phyloP scores from a whole-genome alignment of 805 yeast genomes.

The Wickerhamiella qilinensis region DNA sequence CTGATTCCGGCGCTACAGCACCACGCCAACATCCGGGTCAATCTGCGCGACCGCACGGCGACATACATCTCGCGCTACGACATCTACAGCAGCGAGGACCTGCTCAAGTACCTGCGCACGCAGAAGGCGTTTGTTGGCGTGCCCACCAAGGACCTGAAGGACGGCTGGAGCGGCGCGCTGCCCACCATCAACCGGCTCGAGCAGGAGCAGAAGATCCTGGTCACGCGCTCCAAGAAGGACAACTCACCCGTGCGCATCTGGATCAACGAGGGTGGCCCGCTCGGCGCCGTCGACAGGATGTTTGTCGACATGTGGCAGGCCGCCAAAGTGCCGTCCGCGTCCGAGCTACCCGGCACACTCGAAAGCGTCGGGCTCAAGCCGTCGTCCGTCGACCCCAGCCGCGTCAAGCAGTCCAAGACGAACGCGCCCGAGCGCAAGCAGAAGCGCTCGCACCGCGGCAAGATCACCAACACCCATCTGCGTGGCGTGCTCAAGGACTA shows the following conservation, averaged over 20 bases:
- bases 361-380: slow-evolving; percentile 85
- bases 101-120: slow-evolving; percentile 52
- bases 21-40: slow-evolving; percentile 61
- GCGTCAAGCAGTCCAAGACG: slow-evolving; percentile 51
- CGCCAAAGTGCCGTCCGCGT: slow-evolving; percentile 65
- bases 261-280: slow-evolving; percentile 70
- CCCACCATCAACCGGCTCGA: slow-evolving; percentile 69
- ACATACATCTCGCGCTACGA: slow-evolving; percentile 84
- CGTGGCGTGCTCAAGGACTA: slow-evolving; percentile 89
- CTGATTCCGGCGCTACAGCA: slow-evolving; percentile 56
- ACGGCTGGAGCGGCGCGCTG: slow-evolving; percentile 89
- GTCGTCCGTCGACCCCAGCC: slow-evolving; percentile 93
- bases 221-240: slow-evolving; percentile 82
- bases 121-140: slow-evolving; percentile 83
- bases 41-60: slow-evolving; percentile 43
- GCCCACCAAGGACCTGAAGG: slow-evolving; percentile 62
- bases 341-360: slow-evolving; percentile 63
- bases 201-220: slow-evolving; percentile 57
- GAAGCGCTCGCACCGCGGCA: slow-evolving; percentile 77
- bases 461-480: slow-evolving; percentile 92
- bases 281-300: slow-evolving; percentile 59
- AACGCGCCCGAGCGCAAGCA: slow-evolving; percentile 49
- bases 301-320: slow-evolving; percentile 69
- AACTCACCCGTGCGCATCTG: slow-evolving; percentile 84
- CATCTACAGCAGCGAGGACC: slow-evolving; percentile 64